A percentile compares a stretch with the other conserved stretches of the same genome.
phyloP scores from a whole-genome alignment of 371 early-diverging fungal genomes.

The Mortierella sp. region DNA sequence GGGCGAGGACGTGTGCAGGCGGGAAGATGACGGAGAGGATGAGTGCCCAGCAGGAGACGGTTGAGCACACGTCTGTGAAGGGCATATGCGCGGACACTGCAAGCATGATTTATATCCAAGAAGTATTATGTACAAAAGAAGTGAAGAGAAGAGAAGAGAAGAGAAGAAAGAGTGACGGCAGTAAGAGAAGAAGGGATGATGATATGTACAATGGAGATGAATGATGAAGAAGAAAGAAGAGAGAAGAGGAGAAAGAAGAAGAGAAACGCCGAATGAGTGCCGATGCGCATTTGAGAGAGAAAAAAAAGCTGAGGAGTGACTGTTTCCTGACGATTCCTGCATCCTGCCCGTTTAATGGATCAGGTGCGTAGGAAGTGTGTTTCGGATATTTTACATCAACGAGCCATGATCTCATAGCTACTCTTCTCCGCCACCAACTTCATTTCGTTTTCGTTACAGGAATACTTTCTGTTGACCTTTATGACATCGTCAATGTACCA shows the following conservation, averaged over 20 bases:
- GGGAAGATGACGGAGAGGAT: slow-evolving; percentile 46
- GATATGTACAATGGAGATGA: too few relatives aligned
- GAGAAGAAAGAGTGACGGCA: too few relatives aligned
- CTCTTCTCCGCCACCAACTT: neutral
- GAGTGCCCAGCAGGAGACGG: slow-evolving; percentile 51
- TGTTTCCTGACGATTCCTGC: too few relatives aligned
- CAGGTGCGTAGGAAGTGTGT: too few relatives aligned
- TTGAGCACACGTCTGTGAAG: slow-evolving; percentile 42
- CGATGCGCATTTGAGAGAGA: neutral
- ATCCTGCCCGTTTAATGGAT: too few relatives aligned
- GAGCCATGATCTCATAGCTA: too few relatives aligned
- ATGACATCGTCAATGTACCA: too few relatives aligned
- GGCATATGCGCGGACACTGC: slow-evolving; percentile 29
- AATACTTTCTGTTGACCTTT: neutral
- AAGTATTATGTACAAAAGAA: too few relatives aligned
- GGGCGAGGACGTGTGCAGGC: slow-evolving; percentile 18
- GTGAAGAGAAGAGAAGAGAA: neutral
- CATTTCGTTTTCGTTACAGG: too few relatives aligned
- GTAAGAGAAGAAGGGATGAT: neutral
- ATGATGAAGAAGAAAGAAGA: neutral
- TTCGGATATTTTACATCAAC: too few relatives aligned
- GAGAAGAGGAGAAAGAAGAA: neutral
- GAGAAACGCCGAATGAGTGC: neutral
- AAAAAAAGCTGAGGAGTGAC: neutral
- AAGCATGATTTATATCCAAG: slow-evolving; percentile 15